A percentile compares a stretch with the other conserved stretches of the same genome.
phyloP scores from a whole-genome alignment of 192 early-diverging fungal species.

The Entomortierella chlamydospora region DNA sequence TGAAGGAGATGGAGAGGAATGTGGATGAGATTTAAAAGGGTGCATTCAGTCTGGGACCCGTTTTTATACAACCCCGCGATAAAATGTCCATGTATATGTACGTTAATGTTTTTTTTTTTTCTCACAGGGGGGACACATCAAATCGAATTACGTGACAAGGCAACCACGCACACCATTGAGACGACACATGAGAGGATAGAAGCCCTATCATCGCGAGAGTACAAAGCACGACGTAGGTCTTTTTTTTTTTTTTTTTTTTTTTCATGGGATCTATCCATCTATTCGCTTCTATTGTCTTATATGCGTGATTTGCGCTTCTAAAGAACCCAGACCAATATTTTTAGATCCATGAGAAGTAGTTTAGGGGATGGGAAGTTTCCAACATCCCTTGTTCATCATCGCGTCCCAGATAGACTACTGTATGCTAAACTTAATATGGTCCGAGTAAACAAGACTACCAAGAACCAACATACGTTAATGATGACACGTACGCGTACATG shows the following conservation, averaged over 20 bases:
- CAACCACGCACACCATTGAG: neutral
- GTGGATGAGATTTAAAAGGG: neutral
- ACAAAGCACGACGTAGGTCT: slow-evolving; percentile 1
- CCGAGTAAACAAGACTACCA: no score
- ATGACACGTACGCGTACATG: no score
- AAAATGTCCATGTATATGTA: neutral
- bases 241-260: slow-evolving; percentile 24
- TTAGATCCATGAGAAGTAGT: no score
- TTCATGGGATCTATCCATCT: neutral
- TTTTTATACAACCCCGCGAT: no score
- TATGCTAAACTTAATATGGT: no score
- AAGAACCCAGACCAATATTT: no score
- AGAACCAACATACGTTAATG: no score
- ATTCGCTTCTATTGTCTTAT: neutral
- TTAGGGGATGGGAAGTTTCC: no score
- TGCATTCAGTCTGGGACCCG: neutral
- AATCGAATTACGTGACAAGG: neutral
- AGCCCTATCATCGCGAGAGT: neutral
- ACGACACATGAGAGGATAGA: neutral
- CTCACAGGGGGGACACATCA: neutral
- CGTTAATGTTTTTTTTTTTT: neutral
- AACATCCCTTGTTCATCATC: no score
- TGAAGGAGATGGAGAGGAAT: neutral
- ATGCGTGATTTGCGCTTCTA: no score
- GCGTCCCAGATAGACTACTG: no score